A percentile compares a stretch with the other conserved stretches of the same genome.
These are phyloP conservation scores for Suhomyces sp. DNA, from an alignment of 805 yeast genomes.

Conservation along the genomic window DNA sequence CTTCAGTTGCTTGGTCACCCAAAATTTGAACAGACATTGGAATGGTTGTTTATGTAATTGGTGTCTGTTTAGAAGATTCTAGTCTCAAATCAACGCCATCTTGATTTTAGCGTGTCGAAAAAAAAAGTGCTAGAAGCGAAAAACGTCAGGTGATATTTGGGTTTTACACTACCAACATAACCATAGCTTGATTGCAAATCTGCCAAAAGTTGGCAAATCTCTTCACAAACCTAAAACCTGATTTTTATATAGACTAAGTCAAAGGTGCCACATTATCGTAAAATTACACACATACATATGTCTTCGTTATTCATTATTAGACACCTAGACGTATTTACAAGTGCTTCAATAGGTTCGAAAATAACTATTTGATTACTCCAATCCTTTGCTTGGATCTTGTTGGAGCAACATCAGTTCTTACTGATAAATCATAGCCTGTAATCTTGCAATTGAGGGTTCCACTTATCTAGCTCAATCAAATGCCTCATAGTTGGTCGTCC, in stretches of 20 bases:
- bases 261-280: background rate
- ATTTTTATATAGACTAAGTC: no score
- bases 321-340: background rate
- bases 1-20: conserved; percentile 97
- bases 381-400: background rate
- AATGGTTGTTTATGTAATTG: background rate
- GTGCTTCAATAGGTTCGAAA: background rate
- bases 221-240: background rate
- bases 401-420: background rate
- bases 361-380: background rate
- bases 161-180: background rate
- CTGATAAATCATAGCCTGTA: conserved; percentile 5
- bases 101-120: conserved; percentile 3
- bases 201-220: background rate
- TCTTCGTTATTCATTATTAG: background rate
- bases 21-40: conserved; percentile 84
- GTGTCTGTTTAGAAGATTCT: background rate
- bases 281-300: background rate
- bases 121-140: background rate
- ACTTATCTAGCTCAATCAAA: conserved; percentile 52
- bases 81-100: background rate
- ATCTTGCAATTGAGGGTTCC: conserved; percentile 10
- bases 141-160: background rate
- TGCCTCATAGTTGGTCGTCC: conserved; percentile 98
- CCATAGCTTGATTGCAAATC: background rate